phyloP scores from a whole-genome alignment of 2,329 filamentous ascomycete genomes.

The Fusarium staphyleae region DNA sequence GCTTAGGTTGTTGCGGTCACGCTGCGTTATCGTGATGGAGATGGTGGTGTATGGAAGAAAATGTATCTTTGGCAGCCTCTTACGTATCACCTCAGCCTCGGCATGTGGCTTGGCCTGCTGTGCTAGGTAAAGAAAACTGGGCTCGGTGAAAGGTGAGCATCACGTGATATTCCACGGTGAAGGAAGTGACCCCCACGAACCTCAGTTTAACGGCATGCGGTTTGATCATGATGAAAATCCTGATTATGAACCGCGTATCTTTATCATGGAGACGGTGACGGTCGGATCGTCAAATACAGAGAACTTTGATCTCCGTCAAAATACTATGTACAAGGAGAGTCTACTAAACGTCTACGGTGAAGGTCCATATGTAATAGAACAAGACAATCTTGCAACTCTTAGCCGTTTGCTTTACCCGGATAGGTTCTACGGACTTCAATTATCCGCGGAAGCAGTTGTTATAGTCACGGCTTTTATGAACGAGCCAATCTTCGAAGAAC shows the following conservation, averaged over 20 bases:
- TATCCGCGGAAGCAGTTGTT: background rate
- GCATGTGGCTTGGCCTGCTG: conserved; percentile 1
- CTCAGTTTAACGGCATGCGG: background rate
- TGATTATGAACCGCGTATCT: background rate
- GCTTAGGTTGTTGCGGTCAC: conserved; percentile 5
- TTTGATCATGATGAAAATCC: background rate
- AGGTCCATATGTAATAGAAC: too few relatives aligned
- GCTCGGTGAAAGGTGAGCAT: conserved; percentile 17
- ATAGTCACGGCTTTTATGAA: background rate
- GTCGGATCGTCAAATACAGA: background rate
- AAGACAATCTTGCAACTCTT: too few relatives aligned
- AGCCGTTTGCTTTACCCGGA: too few relatives aligned
- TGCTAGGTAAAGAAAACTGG: conserved; percentile 11
- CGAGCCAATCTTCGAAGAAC: background rate
- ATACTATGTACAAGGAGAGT: too few relatives aligned
- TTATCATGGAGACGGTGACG: background rate
- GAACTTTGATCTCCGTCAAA: too few relatives aligned
- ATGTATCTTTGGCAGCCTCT: conserved; percentile 23
- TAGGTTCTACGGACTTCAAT: background rate
- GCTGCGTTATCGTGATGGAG: conserved; percentile 10
- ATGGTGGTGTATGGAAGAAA: conserved; percentile 25
- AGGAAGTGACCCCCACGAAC: conserved; percentile 8
- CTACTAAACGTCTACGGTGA: too few relatives aligned
- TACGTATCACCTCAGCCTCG: conserved; percentile 30
- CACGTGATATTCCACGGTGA: conserved; percentile 6